These are phyloP conservation scores for Chaetomiaceae sp. DNA, from an alignment of 2,329 filamentous ascomycete species.

Conservation along the genomic window DNA sequence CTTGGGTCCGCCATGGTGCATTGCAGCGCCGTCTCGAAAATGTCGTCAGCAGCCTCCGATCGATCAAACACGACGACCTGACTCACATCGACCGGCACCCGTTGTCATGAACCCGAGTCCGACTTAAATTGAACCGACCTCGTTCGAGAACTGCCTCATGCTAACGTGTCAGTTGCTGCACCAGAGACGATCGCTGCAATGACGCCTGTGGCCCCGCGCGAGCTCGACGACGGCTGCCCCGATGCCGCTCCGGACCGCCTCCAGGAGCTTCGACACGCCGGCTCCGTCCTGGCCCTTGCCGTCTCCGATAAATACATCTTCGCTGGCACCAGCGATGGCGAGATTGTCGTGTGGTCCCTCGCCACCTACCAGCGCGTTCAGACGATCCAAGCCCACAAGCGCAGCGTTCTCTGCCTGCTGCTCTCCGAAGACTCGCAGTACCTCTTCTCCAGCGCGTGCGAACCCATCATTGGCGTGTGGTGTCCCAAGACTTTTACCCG, in stretches of 20 bases:
- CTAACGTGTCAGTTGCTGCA: background rate
- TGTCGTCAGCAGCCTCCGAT: slow-evolving; percentile 13
- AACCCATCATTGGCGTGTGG: slow-evolving; percentile 95
- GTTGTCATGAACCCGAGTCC: background rate
- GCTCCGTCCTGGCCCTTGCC: slow-evolving; percentile 76
- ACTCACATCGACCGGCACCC: background rate
- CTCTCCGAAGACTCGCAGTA: slow-evolving; percentile 64
- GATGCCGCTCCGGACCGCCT: slow-evolving; percentile 54
- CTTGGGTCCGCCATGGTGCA: background rate
- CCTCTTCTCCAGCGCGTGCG: slow-evolving; percentile 88
- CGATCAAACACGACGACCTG: background rate
- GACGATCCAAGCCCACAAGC: slow-evolving; percentile 81
- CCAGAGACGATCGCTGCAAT: slow-evolving; percentile 13
- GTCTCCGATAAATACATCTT: slow-evolving; percentile 79
- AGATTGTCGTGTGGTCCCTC: slow-evolving; percentile 88
- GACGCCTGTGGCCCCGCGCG: slow-evolving; percentile 19
- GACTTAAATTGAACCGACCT: background rate
- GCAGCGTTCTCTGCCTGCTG: slow-evolving; percentile 81
- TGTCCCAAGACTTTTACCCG: slow-evolving; percentile 69
- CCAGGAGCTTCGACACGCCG: slow-evolving; percentile 71
- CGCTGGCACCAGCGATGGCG: slow-evolving; percentile 87
- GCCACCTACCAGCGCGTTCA: slow-evolving; percentile 77
- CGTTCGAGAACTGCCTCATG: background rate
- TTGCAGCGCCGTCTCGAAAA: slow-evolving; percentile 7
- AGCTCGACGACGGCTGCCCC: slow-evolving; percentile 27